phyloP scores from a whole-genome alignment of 129 eudicot species.

The Oenanthe sinensis region DNA sequence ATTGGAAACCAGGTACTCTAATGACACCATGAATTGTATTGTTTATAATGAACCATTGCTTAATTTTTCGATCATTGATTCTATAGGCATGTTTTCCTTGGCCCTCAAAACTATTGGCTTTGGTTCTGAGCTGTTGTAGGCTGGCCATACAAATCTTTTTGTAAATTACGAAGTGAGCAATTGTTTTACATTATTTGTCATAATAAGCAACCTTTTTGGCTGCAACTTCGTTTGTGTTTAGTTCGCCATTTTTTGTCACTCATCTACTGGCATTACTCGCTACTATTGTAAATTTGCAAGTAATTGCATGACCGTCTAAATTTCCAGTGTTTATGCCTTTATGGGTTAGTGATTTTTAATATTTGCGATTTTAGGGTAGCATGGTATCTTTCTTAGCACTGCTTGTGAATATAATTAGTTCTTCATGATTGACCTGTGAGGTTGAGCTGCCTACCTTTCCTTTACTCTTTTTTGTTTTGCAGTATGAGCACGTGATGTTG shows the following conservation, averaged over 20 bases:
- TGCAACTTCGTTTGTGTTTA: neutral
- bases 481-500: slow-evolving; percentile 74
- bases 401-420: neutral
- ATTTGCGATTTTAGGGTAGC: neutral
- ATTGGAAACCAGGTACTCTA: neutral
- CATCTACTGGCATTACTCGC: neutral
- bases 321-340: neutral
- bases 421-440: neutral
- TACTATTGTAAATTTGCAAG: neutral
- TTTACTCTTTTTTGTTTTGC: slow-evolving; percentile 8
- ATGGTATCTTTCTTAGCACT: neutral
- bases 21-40: neutral
- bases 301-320: neutral
- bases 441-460: neutral
- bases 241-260: neutral
- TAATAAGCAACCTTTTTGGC: neutral
- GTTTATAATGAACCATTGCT: neutral
- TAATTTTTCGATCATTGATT: neutral
- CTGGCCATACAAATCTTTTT: neutral
- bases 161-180: neutral
- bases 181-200: neutral
- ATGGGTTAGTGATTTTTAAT: neutral
- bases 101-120: neutral
- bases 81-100: neutral
- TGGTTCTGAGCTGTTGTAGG: neutral